Evolutionary conservation across 1,284 basidiomycete genomes (phyloP).

Genomic region (Tilletia indica): DNA sequence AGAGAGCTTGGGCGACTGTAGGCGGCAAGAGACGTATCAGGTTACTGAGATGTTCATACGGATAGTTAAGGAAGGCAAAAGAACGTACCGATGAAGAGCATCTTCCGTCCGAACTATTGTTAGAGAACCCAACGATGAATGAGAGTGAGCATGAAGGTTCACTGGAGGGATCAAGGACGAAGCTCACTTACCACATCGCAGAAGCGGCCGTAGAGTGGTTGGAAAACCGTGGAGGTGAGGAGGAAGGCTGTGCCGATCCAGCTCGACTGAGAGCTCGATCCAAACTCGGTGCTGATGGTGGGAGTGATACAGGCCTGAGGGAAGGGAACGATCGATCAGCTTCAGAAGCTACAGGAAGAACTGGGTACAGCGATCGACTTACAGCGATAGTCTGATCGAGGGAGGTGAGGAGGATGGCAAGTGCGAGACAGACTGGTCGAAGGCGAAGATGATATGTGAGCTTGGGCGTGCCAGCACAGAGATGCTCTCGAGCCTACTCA

Average conservation of each 20-base stretch:
- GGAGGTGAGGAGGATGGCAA: constrained; percentile 22
- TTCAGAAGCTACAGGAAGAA: not conserved
- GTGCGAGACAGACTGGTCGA: constrained; percentile 20
- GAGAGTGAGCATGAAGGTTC: no score
- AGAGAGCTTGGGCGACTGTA: constrained; percentile 14
- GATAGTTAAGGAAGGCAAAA: not conserved
- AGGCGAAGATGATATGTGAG: constrained; percentile 18
- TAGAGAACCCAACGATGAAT: not conserved
- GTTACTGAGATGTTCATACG: no score
- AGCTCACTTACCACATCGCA: constrained; percentile 18
- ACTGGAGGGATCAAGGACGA: no score
- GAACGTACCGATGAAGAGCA: not conserved
- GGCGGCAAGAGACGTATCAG: no score
- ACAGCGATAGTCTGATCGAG: constrained; percentile 24
- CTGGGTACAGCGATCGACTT: not conserved
- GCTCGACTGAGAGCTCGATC: constrained; percentile 11
- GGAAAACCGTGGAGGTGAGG: constrained; percentile 17
- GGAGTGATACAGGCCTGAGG: constrained; percentile 25
- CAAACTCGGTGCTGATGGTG: constrained; percentile 23
- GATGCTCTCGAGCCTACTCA: not conserved
- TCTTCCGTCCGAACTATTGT: constrained; percentile 21
- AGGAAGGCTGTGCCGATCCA: constrained; percentile 27
- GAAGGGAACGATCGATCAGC: not conserved
- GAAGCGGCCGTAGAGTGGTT: constrained; percentile 22
- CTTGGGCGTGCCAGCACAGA: not conserved